phyloP scores from a whole-genome alignment of 2,329 filamentous ascomycete genomes.

The Alternaria brassicicola region DNA sequence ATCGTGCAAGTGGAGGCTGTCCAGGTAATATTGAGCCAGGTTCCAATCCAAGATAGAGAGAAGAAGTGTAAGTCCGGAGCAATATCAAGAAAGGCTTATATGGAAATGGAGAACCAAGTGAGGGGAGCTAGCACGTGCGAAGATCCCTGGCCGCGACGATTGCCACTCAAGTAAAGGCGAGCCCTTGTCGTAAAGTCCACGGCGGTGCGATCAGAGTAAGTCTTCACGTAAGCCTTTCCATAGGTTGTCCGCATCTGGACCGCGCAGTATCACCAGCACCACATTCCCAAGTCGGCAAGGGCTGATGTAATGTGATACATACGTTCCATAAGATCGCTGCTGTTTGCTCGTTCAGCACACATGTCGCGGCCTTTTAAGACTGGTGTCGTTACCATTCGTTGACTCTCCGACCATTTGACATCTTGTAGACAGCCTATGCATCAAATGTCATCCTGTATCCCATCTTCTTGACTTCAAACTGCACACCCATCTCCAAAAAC shows the following conservation, averaged over 20 bases:
- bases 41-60: background rate
- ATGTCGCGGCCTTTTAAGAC: background rate
- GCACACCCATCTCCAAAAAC: slow-evolving; percentile 8
- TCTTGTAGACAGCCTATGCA: too few relatives aligned
- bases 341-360: background rate
- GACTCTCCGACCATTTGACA: background rate
- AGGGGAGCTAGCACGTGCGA: background rate
- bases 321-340: background rate
- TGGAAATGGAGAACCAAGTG: background rate
- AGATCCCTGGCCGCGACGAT: background rate
- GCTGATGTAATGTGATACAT: background rate
- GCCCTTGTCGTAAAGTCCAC: background rate
- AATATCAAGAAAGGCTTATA: background rate
- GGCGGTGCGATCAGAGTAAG: background rate
- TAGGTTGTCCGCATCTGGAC: background rate
- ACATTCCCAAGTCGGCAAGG: too few relatives aligned
- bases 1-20: background rate
- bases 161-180: background rate
- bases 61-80: background rate
- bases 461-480: background rate
- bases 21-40: background rate
- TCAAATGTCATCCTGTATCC: too few relatives aligned
- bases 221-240: background rate
- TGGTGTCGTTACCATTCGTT: background rate
- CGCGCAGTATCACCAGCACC: background rate